Conservation (phyloP, 2,329 filamentous ascomycete species). For the Onygenales sp. region DNA sequence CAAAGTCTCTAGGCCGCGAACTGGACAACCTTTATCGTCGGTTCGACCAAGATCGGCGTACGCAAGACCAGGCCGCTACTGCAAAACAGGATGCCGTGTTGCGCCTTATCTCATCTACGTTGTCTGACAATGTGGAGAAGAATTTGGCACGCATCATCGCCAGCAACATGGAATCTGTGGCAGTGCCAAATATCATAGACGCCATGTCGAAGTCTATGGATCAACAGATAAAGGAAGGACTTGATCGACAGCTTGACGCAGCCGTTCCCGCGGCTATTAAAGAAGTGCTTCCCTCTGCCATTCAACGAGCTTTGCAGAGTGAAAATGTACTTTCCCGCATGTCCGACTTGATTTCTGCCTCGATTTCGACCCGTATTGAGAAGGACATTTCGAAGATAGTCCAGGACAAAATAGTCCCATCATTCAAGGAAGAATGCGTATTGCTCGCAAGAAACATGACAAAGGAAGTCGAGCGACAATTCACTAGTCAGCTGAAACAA, state of each 20-base stretch:
- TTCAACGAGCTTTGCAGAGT: constrained; percentile 61
- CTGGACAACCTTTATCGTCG: constrained; percentile 49
- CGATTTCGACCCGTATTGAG: constrained; percentile 60
- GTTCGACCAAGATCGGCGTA: constrained; percentile 60
- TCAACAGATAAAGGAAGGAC: constrained; percentile 58
- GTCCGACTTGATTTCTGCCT: constrained; percentile 60
- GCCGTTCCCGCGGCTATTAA: constrained; percentile 65
- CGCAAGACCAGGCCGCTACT: constrained; percentile 51
- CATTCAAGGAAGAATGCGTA: constrained; percentile 55
- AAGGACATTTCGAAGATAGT: constrained; percentile 55
- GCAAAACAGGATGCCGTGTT: constrained; percentile 63
- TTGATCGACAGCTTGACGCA: constrained; percentile 58
- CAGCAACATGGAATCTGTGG: constrained; percentile 61
- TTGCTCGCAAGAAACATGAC: constrained; percentile 60
- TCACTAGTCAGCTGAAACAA: constrained; percentile 43
- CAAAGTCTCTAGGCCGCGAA: constrained; percentile 38
- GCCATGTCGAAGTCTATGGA: constrained; percentile 59
- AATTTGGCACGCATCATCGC: constrained; percentile 69
- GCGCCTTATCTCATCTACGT: constrained; percentile 56
- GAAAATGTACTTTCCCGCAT: constrained; percentile 64
- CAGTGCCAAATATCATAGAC: constrained; percentile 65
- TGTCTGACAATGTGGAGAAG: constrained; percentile 64
- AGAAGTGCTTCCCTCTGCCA: constrained; percentile 55
- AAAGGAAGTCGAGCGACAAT: constrained; percentile 56
- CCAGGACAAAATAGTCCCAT: constrained; percentile 54